phyloP scores from a whole-genome alignment of 805 yeast genomes.

The Teunomyces funiuensis region DNA sequence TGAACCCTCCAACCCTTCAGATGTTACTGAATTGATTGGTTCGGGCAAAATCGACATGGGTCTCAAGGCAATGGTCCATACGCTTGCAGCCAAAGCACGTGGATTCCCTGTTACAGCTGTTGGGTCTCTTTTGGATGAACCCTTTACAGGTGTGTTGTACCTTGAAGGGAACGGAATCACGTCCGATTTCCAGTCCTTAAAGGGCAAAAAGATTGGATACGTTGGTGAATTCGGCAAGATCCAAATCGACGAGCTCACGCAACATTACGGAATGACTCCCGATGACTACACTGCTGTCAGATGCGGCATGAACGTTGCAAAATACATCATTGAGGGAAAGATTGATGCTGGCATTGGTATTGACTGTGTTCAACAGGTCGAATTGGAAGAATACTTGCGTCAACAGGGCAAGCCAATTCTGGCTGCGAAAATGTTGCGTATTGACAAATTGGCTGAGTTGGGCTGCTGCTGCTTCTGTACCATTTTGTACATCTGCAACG shows the following conservation, averaged over 20 bases:
- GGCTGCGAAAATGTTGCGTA: slow-evolving; percentile 57
- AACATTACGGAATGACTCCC: slow-evolving; percentile 56
- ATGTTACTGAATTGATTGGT: slow-evolving; percentile 57
- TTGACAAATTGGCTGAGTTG: slow-evolving; percentile 53
- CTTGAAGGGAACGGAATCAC: slow-evolving; percentile 52
- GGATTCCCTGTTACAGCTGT: slow-evolving; percentile 58
- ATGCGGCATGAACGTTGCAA: slow-evolving; percentile 61
- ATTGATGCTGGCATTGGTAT: slow-evolving; percentile 61
- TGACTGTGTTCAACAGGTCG: slow-evolving; percentile 60
- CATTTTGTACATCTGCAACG: slow-evolving; percentile 53
- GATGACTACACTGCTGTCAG: slow-evolving; percentile 56
- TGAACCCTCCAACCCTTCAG: slow-evolving; percentile 59
- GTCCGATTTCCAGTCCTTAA: slow-evolving; percentile 49
- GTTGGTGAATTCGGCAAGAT: slow-evolving; percentile 62
- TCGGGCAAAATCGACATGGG: slow-evolving; percentile 60
- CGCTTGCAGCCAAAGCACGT: slow-evolving; percentile 59
- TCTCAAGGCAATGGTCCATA: slow-evolving; percentile 59
- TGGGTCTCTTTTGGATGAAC: slow-evolving; percentile 56
- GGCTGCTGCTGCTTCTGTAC: slow-evolving; percentile 64
- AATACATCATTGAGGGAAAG: slow-evolving; percentile 52
- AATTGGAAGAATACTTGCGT: slow-evolving; percentile 50
- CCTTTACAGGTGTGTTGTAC: slow-evolving; percentile 56
- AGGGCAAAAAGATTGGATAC: slow-evolving; percentile 55
- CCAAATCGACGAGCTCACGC: slow-evolving; percentile 55
- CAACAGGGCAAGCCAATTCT: slow-evolving; percentile 41